These are phyloP conservation scores for Colletotrichum coccodes DNA, from an alignment of 2,329 filamentous ascomycete genomes.

Conservation along the genomic window DNA sequence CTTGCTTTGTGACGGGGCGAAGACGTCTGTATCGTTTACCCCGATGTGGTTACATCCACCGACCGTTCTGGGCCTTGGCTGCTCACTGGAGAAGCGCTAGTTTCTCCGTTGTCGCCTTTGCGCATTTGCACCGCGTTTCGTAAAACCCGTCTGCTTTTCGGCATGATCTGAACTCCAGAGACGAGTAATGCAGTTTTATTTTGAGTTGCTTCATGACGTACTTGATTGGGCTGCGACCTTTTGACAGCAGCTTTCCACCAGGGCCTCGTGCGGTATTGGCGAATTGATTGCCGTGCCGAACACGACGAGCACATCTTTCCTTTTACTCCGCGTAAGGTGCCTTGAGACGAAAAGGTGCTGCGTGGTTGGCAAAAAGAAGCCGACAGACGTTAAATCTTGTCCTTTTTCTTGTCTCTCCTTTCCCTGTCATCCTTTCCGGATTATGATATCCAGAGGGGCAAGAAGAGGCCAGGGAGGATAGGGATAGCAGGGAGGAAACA, in stretches of 20 bases:
- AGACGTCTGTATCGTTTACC: not conserved
- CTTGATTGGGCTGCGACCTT: not conserved
- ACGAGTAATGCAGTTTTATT: not conserved
- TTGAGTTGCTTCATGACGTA: conserved; percentile 2
- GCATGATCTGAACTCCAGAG: not conserved
- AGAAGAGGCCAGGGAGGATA: not conserved
- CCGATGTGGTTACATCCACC: not conserved
- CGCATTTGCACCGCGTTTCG: not conserved
- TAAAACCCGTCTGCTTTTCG: not conserved
- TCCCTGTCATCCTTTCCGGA: no score
- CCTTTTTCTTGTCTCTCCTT: no score
- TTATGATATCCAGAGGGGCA: no score
- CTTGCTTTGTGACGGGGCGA: not conserved
- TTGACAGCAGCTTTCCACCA: no score
- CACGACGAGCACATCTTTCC: not conserved
- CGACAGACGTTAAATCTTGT: no score
- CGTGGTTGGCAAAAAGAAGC: no score
- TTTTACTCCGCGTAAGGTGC: not conserved
- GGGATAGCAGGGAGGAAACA: not conserved
- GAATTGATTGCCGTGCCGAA: not conserved
- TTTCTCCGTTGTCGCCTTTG: not conserved
- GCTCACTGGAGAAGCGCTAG: not conserved
- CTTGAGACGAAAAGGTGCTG: no score
- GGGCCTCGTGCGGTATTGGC: not conserved
- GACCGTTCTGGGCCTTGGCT: conserved; percentile 1